A percentile compares a stretch with the other conserved stretches of the same genome.
Conservation (phyloP, 2,329 filamentous ascomycete species). For the Paramyrothecium roridum region DNA sequence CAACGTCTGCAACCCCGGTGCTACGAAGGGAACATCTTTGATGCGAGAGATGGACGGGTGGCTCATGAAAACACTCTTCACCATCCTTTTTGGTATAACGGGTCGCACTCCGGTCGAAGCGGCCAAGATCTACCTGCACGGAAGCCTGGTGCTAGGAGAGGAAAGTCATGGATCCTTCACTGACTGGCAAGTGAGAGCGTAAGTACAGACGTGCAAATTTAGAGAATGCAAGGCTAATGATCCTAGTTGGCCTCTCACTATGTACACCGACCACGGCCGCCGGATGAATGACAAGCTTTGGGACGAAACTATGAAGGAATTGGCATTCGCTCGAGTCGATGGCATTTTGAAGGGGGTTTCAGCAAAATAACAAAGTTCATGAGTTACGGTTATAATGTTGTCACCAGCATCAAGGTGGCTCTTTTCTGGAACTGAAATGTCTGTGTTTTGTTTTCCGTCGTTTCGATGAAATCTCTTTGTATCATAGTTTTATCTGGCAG, state of each 20-base stretch:
- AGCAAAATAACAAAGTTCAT: too few species aligned
- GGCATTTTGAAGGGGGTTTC: too few species aligned
- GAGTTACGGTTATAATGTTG: too few species aligned
- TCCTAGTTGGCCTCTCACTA: not conserved
- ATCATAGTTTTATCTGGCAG: too few species aligned
- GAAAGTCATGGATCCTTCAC: not conserved
- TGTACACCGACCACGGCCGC: not conserved
- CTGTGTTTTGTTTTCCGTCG: too few species aligned
- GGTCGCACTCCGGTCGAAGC: not conserved
- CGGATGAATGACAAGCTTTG: not conserved
- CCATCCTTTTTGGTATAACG: not conserved
- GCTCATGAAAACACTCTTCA: not conserved
- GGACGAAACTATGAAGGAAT: not conserved
- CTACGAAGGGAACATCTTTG: not conserved
- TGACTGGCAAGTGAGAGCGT: not conserved
- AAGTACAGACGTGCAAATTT: not conserved
- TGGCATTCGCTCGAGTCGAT: not conserved
- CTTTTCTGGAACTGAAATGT: too few species aligned
- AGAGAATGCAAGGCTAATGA: not conserved
- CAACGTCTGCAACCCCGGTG: not conserved
- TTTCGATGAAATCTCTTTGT: too few species aligned
- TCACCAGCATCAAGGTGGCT: too few species aligned
- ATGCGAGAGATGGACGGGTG: not conserved
- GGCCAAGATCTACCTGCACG: not conserved
- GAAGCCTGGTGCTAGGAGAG: not conserved